Conservation (phyloP, 2,329 filamentous ascomycete species). For the Alternaria arbusti region DNA sequence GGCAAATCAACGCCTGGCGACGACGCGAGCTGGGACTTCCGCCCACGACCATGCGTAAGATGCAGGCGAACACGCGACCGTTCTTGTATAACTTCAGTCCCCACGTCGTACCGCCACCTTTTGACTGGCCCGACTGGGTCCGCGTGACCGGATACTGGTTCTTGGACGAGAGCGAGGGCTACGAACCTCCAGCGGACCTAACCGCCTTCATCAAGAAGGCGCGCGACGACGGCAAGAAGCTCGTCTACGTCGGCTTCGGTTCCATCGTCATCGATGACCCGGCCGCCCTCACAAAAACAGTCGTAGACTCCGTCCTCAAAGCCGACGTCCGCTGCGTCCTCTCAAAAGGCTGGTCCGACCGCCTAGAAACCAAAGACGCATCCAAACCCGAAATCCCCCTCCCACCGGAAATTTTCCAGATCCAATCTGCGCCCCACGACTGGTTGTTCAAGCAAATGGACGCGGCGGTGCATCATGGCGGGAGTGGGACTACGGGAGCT, state of each 20-base stretch:
- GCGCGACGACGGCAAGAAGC: constrained; percentile 79
- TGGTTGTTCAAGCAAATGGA: constrained; percentile 96
- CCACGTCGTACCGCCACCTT: constrained; percentile 87
- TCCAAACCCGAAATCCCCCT: constrained; percentile 71
- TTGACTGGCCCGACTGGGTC: constrained; percentile 98
- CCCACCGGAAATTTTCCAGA: constrained; percentile 82
- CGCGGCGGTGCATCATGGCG: constrained; percentile 92
- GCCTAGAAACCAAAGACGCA: constrained; percentile 65
- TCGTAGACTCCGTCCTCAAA: constrained; percentile 87
- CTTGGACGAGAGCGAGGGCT: constrained; percentile 74
- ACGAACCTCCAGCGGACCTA: constrained; percentile 77
- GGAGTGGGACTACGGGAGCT: constrained; percentile 92
- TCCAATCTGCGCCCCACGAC: constrained; percentile 91
- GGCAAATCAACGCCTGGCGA: constrained; percentile 92
- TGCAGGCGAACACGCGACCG: constrained; percentile 97
- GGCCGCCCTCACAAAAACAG: constrained; percentile 85
- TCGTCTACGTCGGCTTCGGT: constrained; percentile 97
- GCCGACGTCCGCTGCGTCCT: constrained; percentile 94
- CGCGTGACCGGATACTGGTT: constrained; percentile 99
- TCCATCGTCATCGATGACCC: constrained; percentile 94
- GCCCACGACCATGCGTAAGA: constrained; percentile 82
- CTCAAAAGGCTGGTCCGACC: constrained; percentile 96
- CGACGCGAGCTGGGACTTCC: constrained; percentile 79
- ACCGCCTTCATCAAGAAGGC: constrained; percentile 83
- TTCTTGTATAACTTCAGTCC: constrained; percentile 98